Percentiles rank a stretch among this genome's conserved stretches.
phyloP scores from a whole-genome alignment of 1,284 basidiomycete genomes.

The Cutaneotrichosporon cavernicola region DNA sequence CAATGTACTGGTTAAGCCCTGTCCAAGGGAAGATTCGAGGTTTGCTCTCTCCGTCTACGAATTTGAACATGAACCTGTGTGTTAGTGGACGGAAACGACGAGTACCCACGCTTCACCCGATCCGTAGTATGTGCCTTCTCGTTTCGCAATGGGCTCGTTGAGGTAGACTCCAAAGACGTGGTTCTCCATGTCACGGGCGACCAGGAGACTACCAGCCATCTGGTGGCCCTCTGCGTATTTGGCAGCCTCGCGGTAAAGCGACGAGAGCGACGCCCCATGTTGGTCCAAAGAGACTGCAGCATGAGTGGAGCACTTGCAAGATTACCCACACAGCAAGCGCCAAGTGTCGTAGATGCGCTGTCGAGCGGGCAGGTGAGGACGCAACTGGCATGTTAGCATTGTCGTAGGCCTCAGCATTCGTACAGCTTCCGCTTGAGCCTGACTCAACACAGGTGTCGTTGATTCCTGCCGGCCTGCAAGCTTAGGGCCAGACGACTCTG shows the following conservation, averaged over 20 bases:
- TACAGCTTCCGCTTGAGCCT: slow-evolving; percentile 18
- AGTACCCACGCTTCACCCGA: slow-evolving; percentile 76
- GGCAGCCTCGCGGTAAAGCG: slow-evolving; percentile 71
- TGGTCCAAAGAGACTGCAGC: slow-evolving; percentile 73
- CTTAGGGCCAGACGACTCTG: slow-evolving; percentile 45
- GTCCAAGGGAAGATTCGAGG: slow-evolving; percentile 79
- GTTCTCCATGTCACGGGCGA: slow-evolving; percentile 64
- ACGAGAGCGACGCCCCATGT: slow-evolving; percentile 87
- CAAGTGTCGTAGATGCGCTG: slow-evolving; percentile 75
- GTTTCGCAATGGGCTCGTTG: slow-evolving; percentile 65
- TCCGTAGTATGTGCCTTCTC: slow-evolving; percentile 71
- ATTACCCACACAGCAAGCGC: slow-evolving; percentile 71
- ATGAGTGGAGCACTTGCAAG: background rate
- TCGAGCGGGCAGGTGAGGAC: slow-evolving; percentile 72
- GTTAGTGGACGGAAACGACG: background rate
- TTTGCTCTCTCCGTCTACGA: slow-evolving; percentile 40
- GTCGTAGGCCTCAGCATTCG: background rate
- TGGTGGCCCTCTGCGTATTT: slow-evolving; percentile 39
- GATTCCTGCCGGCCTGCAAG: slow-evolving; percentile 60
- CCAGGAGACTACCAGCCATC: slow-evolving; percentile 58
- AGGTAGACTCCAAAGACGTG: slow-evolving; percentile 76
- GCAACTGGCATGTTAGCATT: slow-evolving; percentile 58
- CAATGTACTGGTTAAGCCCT: slow-evolving; percentile 85
- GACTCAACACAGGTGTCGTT: slow-evolving; percentile 61
- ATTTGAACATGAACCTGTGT: slow-evolving; percentile 72